phyloP scores from a whole-genome alignment of 2,329 filamentous ascomycete genomes.

The Claviceps sp. region DNA sequence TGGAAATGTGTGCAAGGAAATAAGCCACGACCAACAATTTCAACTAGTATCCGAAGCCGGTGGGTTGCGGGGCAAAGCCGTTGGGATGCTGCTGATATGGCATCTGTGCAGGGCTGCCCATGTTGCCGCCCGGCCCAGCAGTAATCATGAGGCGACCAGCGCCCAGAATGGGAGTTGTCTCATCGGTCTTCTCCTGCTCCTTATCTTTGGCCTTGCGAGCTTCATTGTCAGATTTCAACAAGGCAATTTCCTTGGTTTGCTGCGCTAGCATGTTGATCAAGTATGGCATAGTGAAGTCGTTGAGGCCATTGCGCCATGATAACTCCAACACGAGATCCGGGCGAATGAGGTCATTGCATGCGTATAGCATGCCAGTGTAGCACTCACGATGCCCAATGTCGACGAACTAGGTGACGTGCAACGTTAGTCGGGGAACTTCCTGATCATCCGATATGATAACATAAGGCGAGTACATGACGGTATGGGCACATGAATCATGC shows the following conservation, averaged over 20 bases:
- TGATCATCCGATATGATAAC: too few relatives aligned
- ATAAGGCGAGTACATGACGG: neutral
- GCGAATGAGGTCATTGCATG: conserved; percentile 93
- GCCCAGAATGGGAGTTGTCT: conserved; percentile 86
- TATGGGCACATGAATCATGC: neutral
- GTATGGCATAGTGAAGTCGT: conserved; percentile 98
- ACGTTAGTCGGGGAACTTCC: conserved; percentile 7
- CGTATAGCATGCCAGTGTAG: conserved; percentile 99
- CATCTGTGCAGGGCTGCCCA: conserved; percentile 41
- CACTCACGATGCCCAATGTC: conserved; percentile 98
- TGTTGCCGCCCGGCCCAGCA: conserved; percentile 58
- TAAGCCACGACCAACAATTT: conserved; percentile 17
- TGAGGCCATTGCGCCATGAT: conserved; percentile 88
- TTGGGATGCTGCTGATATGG: conserved; percentile 65
- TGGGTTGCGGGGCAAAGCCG: conserved; percentile 79
- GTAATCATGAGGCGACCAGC: conserved; percentile 88
- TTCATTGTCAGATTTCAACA: conserved; percentile 90
- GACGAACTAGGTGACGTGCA: conserved; percentile 57
- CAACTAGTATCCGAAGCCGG: conserved; percentile 54
- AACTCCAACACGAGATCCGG: conserved; percentile 89
- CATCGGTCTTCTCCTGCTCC: conserved; percentile 70
- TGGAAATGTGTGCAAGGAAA: conserved; percentile 6
- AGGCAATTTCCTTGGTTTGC: conserved; percentile 73
- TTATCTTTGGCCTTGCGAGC: conserved; percentile 69
- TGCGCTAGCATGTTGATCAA: conserved; percentile 97